Percentiles rank a stretch among this genome's conserved stretches.
Conservation (phyloP, 768 basidiomycete genomes). For the Termitomyces sp. region DNA sequence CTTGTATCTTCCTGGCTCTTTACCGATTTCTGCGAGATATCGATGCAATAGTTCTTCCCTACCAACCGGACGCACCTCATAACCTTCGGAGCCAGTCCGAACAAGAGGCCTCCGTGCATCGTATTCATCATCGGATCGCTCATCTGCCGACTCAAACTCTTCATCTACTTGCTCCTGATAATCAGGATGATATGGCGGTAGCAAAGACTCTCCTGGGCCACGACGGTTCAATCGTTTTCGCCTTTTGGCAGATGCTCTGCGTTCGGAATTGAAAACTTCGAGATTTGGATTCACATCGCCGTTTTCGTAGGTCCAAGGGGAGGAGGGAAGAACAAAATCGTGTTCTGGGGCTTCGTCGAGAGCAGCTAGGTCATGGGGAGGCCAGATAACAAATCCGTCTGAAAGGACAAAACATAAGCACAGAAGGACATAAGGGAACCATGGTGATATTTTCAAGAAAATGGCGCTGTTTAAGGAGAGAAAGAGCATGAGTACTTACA, state of each 20-base stretch:
- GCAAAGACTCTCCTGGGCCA: slow-evolving; percentile 39
- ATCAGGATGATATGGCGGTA: slow-evolving; percentile 80
- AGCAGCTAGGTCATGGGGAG: slow-evolving; percentile 65
- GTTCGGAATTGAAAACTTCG: slow-evolving; percentile 54
- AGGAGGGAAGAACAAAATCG: slow-evolving; percentile 50
- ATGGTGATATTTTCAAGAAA: background rate
- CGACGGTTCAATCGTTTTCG: slow-evolving; percentile 20
- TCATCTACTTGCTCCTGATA: slow-evolving; percentile 41
- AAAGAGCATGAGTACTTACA: slow-evolving; percentile 11
- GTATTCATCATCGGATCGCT: slow-evolving; percentile 30
- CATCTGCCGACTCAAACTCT: slow-evolving; percentile 9
- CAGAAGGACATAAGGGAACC: background rate
- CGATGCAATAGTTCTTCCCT: slow-evolving; percentile 64
- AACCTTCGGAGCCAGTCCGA: slow-evolving; percentile 80
- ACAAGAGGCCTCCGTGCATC: slow-evolving; percentile 32
- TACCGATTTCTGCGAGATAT: slow-evolving; percentile 54
- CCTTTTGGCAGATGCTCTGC: slow-evolving; percentile 18
- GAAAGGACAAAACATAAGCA: background rate
- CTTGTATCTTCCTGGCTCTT: slow-evolving; percentile 61
- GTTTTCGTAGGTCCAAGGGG: slow-evolving; percentile 88
- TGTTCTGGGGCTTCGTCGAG: slow-evolving; percentile 30
- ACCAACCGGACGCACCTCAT: slow-evolving; percentile 62
- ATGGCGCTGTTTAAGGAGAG: slow-evolving; percentile 7
- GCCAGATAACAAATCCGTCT: slow-evolving; percentile 52
- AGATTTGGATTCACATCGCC: slow-evolving; percentile 75